Evolutionary conservation across 768 basidiomycete species (phyloP), one percentile per base, ranked within the genome.

Genomic region (Mycena crocata): DNA sequence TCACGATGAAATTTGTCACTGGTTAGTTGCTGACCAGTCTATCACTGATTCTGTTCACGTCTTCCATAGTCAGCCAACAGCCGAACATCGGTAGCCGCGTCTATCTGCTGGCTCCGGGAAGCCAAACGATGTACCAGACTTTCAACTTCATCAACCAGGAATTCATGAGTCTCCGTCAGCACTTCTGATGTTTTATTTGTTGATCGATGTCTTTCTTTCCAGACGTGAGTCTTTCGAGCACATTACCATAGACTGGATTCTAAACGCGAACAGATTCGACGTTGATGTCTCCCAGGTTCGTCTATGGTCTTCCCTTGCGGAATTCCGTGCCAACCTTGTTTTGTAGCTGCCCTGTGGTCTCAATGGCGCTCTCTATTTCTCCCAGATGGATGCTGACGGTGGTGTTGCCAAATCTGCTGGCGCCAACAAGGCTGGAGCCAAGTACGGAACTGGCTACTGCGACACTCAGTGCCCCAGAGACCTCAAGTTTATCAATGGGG

Each of bases 401-500:
- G 57, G 57, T 35, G 45, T 57, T 34, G 39, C 55, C 9, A 54
- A 54, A 39, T 31, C 55, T n/a, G n/a, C n/a, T n/a, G n/a, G n/a
- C 26, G 21, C 28, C 19, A 37, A 35, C 51, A 52, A 60, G 58
- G 87, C 87, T 26, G 82, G 82, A 39, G 79, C 82, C 56, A 78
- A 86, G 75, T 89, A 84, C 77, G 87, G 87, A 55, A 87, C 87
- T 24, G 88, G 88, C 15, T 89, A 89, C 77, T 89, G 88, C 74
- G 87, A 89, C 74, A 83, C 88, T 23, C 87, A 89, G 75, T 89
- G 87, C 78, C 88, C 87, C 10, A 76, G 79, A 30, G 87, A 88
- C 69, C 80, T 88, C 77, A 89, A 89, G 75, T 89, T 89, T 76
- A 88, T 89, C 75, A 82, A 86, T 74, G 88, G 88, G 14, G 50